Percentiles rank a stretch among this genome's conserved stretches.
Conservation (phyloP, 2,329 filamentous ascomycete genomes). For the Trichoderma harzianum region DNA sequence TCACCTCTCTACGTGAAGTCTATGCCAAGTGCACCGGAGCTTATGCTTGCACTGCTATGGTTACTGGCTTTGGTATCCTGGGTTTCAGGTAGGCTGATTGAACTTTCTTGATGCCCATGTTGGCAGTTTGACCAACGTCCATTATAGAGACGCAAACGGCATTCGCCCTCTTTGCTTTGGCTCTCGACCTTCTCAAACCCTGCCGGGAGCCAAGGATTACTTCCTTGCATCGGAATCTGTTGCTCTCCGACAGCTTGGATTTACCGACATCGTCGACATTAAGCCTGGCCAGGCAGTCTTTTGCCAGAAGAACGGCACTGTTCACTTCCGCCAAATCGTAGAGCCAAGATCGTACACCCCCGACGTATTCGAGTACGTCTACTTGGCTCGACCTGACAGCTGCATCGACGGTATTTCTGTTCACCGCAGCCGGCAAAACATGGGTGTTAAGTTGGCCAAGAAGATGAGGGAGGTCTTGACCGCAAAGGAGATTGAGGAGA, state of each 20-base stretch:
- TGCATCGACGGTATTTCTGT: conserved; percentile 87
- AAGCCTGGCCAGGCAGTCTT: conserved; percentile 82
- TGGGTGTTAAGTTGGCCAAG: conserved; percentile 78
- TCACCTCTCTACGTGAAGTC: conserved; percentile 60
- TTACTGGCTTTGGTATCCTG: conserved; percentile 16
- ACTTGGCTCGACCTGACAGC: conserved; percentile 79
- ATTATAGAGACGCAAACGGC: conserved; percentile 45
- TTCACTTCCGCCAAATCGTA: conserved; percentile 73
- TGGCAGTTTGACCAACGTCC: background rate
- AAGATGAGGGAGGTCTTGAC: conserved; percentile 67
- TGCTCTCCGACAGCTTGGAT: conserved; percentile 77
- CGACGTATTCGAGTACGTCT: conserved; percentile 79
- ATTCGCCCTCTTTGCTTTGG: conserved; percentile 82
- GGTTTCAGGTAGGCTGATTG: conserved; percentile 54
- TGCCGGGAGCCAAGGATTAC: conserved; percentile 69
- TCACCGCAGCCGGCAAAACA: conserved; percentile 76
- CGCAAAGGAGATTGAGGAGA: conserved; percentile 66
- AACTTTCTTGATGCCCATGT: conserved; percentile 8
- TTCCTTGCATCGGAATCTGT: conserved; percentile 90
- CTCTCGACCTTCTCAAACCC: conserved; percentile 62
- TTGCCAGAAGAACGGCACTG: conserved; percentile 71
- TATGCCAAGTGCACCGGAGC: conserved; percentile 10
- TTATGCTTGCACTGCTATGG: conserved; percentile 16
- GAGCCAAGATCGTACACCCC: conserved; percentile 68
- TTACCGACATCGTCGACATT: conserved; percentile 72